Evolutionary conservation across 139 green algal genomes (phyloP).

Genomic region (Zygnema cylindricum): DNA sequence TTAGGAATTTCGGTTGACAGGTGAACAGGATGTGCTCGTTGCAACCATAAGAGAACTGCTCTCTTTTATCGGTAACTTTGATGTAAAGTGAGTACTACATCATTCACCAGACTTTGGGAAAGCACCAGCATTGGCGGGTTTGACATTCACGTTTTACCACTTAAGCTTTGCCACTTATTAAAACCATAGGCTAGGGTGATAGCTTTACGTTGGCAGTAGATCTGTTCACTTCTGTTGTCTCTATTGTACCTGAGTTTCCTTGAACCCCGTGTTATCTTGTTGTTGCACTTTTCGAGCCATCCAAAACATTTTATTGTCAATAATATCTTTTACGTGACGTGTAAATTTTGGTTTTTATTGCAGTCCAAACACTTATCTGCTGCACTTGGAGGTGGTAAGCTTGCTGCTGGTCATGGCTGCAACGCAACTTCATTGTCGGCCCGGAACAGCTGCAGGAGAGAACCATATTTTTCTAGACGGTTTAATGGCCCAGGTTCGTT

Average conservation of each 20-base stretch:
- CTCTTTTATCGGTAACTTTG: slow-evolving; percentile 38
- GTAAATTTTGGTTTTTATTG: slow-evolving; percentile 30
- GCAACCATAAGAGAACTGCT: slow-evolving; percentile 35
- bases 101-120: too few relatives aligned
- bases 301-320: slow-evolving; percentile 27
- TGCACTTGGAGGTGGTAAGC: slow-evolving; percentile 74
- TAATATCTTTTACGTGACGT: background rate
- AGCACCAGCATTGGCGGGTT: too few relatives aligned
- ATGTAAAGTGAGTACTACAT: slow-evolving; percentile 43
- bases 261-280: too few relatives aligned
- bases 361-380: slow-evolving; percentile 70
- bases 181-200: too few relatives aligned
- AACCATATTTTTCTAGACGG: slow-evolving; percentile 43
- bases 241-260: too few relatives aligned
- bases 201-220: too few relatives aligned
- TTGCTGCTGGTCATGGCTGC: slow-evolving; percentile 73
- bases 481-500: slow-evolving; percentile 54
- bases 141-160: too few relatives aligned
- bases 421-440: slow-evolving; percentile 74
- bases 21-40: slow-evolving; percentile 20
- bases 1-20: slow-evolving; percentile 13
- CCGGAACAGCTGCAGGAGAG: slow-evolving; percentile 15
- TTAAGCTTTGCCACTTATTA: too few relatives aligned
- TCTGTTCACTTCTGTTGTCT: too few relatives aligned
- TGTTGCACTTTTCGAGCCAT: too few relatives aligned